Evolutionary conservation across 495 filamentous ascomycete species (phyloP).

Genomic region (Massariosphaeria phaeospora): DNA sequence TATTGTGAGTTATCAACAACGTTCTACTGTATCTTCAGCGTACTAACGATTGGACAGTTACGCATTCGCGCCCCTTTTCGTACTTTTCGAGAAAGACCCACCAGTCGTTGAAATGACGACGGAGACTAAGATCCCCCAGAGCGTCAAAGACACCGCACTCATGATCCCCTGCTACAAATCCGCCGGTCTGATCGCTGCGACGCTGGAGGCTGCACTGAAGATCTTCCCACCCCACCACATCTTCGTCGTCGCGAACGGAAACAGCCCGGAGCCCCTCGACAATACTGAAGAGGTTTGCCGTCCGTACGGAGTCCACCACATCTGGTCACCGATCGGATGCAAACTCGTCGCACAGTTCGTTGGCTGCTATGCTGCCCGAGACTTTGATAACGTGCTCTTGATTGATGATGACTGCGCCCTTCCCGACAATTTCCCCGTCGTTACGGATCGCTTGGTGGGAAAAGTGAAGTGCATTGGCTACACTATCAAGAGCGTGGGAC

Average conservation of each 20-base stretch:
- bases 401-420: conserved; percentile 50
- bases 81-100: conserved; percentile 42
- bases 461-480: conserved; percentile 44
- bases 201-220: conserved; percentile 45
- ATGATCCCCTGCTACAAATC: conserved; percentile 50
- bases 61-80: conserved; percentile 41
- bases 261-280: conserved; percentile 27
- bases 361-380: conserved; percentile 43
- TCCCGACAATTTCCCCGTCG: conserved; percentile 45
- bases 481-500: conserved; percentile 45
- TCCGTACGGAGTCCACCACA: conserved; percentile 30
- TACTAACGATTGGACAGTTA: conserved; percentile 36
- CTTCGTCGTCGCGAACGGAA: conserved; percentile 42
- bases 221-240: conserved; percentile 46
- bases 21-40: not conserved
- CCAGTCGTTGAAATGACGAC: not conserved
- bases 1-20: conserved; percentile 32
- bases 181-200: conserved; percentile 43
- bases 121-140: conserved; percentile 18
- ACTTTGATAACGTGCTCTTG: conserved; percentile 44
- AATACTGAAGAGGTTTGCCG: conserved; percentile 42
- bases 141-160: conserved; percentile 39
- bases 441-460: conserved; percentile 41
- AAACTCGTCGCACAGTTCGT: conserved; percentile 49
- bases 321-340: conserved; percentile 39